Conservation (phyloP, 1,284 basidiomycete species). For the Malassezia nana region DNA sequence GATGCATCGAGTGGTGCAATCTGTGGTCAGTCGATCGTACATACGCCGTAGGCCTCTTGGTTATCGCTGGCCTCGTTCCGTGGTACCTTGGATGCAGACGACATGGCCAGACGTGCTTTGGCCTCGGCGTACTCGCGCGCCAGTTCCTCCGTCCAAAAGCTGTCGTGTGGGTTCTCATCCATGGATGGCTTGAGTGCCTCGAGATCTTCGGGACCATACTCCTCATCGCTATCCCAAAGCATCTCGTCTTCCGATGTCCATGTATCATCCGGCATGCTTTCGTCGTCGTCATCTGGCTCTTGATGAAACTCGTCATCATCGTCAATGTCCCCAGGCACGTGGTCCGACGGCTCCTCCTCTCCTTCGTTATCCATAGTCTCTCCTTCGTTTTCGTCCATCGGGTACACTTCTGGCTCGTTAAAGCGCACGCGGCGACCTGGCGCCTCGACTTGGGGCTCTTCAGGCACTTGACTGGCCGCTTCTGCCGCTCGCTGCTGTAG, state of each 20-base stretch:
- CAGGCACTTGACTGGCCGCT: background rate
- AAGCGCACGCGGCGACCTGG: conserved; percentile 12
- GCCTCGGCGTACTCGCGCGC: conserved; percentile 37
- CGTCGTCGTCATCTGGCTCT: conserved; percentile 5
- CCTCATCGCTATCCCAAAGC: conserved; percentile 31
- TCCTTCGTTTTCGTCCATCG: background rate
- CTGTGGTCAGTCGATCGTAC: background rate
- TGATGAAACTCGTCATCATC: conserved; percentile 7
- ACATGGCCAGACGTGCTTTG: conserved; percentile 20
- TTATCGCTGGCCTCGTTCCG: background rate
- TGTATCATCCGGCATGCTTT: background rate
- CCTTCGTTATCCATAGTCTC: background rate
- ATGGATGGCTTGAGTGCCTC: conserved; percentile 30
- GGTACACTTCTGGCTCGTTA: background rate
- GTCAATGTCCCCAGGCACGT: background rate
- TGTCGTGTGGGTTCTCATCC: conserved; percentile 20
- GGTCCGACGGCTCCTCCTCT: background rate
- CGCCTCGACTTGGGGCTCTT: background rate
- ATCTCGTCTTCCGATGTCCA: conserved; percentile 24
- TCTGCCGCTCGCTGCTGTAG: conserved; percentile 18
- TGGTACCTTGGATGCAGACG: background rate
- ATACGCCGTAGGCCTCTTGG: conserved; percentile 9
- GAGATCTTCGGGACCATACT: conserved; percentile 38
- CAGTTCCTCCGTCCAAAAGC: conserved; percentile 27
- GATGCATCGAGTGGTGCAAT: conserved; percentile 27